Base-by-base conservation (phyloP, 1,139 yeast genomes). In the Yamadazyma trypodendri region DNA sequence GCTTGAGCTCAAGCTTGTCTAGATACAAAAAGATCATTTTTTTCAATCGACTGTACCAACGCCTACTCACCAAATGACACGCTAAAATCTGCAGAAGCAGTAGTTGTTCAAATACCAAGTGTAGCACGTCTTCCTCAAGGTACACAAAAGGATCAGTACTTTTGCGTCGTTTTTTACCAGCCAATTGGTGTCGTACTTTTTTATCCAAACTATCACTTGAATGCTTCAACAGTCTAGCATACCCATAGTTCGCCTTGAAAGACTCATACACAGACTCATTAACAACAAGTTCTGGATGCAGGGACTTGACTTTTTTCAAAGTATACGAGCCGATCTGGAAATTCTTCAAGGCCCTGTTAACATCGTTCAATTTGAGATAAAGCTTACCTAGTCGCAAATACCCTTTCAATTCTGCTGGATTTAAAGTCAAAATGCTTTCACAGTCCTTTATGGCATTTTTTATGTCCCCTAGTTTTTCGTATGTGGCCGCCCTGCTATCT, bases 401-500 rank as follows among this genome's bases (percentile, higher is more conserved):
- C 1, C 85, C 82, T 52, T 77, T 81, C 45, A 81, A 67, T 30
- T 79, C 73, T 31, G 70, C 59, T 0, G 86, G 84, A 34, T 80
- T 84, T 2, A 65, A 38, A 14, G 56, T 51, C 2, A 74, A 58
- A 46, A 76, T 58, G 31, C 50, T 58, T 22, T 63, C 56, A 0
- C 79, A 74, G 42, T 78, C 83, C 18, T 49, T 48, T 31, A 75
- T 50, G 0, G 86, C 82, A 17, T 56, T 56, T 0, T 55, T 56
- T 2, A 57, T 31, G 13, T 66, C 60, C 2, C 62, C 61, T 36
- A 79, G 43, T 49, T 77, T 80, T 49, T 79, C 82, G 52, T 63
- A 68, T 0, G 81, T 71, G 0, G 87, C 85, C 2, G 85, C 79
- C 20, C 85, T 52, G 44, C 50, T 84, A 60, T 68, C 81, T 54